Base-by-base conservation (phyloP, 768 basidiomycete species). In the Mycena floridula region DNA sequence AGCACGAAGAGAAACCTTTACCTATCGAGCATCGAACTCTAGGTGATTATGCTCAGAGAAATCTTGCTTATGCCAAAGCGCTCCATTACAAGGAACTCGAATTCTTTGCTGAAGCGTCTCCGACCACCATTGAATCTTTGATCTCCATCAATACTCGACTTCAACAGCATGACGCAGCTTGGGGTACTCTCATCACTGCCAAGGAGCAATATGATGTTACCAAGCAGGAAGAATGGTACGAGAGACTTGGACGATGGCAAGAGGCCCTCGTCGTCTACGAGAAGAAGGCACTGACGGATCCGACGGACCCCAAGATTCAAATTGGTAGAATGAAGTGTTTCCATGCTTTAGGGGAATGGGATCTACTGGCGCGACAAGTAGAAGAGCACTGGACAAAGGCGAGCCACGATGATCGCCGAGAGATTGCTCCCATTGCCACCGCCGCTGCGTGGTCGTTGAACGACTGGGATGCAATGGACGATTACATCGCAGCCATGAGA, bases 391-490 rank as follows among this genome's bases (percentile, higher is more conserved):
- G 96, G 96, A 62, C 77, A 3, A 85, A 77, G 49, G 86, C 90
- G 9, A 81, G 73, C 39, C 75, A 84, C 46, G 93, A 96, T 42
- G 84, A 92, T 51, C 82, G 87, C 39, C 77, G 85, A 42, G 85
- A 89, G 63, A 96, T 98, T 51, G 93, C 96, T 0, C 94, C 96
- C 0, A 85, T 99, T 73, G 96, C 95, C 0, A 90, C 96, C 1
- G 94, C 95, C 0, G 95, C 96, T 1, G 90, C 93, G 2, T 99
- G 96, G 95, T 91, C 91, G 2, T 66, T 97, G 45, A 84, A 86
- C 51, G 94, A 97, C 54, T 99, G 96, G 96, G 93, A 97, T 54
- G 77, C 84, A 3, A 99, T 99, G 96, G 96, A 98, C 37, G 84
- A 92, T 54, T 98, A 96, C 60, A 95, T 99, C 44, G 73, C 77